Base-by-base conservation (phyloP, 225 moss, liverwort and hornwort genomes). In the Bryoerythrophyllum caledonicum region DNA sequence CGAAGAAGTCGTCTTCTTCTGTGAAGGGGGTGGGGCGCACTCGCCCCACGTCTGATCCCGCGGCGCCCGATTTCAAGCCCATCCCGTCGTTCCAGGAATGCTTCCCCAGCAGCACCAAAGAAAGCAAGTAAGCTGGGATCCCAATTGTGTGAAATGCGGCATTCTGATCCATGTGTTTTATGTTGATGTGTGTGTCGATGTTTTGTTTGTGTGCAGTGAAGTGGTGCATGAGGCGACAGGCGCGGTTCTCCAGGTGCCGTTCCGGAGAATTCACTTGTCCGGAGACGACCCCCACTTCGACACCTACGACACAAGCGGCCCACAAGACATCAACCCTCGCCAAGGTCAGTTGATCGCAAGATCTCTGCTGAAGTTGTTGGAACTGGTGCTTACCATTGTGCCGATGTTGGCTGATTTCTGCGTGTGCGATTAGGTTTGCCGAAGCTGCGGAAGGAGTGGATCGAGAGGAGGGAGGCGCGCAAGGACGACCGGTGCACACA, bases 251-350 rank as follows among this genome's bases (percentile, higher is more conserved):
- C 80, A 80, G 46, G 91, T 97, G 46, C 94, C 96, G 3, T 97
- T 92, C 48, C 90, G 96, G 23, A 87, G 96, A n/a, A 82, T 97
- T 55, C 96, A 97, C 70, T 74, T 97, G 7, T 89, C 91, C 8
- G 94, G 96, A 49, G 91, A 87, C 28, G 92, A 94, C 35, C 87
- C 92, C 8, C 91, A 90, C n/a, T 94, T 94, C 74, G 91, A 97
- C 46, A 91, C 81, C 12, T 97, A 97, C 70, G 94, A 94, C 59
- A 97, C 96, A 0, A 93, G 96, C 65, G 94, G 96, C 49, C 91
- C 94, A 20, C 92, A 97, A 74, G 74, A 73, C 74, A 62, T 90
- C 41, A 60, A 89, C 69, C 75, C 94, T 17, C 88, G 82, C 16
- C 69, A 59, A 24, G 92, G 94, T 93, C 68, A 76, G 72, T 10